A percentile compares a stretch with the other conserved stretches of the same genome.
Evolutionary conservation across 2,329 filamentous ascomycete species (phyloP).

Genomic region (Lachnellula willkommii): DNA sequence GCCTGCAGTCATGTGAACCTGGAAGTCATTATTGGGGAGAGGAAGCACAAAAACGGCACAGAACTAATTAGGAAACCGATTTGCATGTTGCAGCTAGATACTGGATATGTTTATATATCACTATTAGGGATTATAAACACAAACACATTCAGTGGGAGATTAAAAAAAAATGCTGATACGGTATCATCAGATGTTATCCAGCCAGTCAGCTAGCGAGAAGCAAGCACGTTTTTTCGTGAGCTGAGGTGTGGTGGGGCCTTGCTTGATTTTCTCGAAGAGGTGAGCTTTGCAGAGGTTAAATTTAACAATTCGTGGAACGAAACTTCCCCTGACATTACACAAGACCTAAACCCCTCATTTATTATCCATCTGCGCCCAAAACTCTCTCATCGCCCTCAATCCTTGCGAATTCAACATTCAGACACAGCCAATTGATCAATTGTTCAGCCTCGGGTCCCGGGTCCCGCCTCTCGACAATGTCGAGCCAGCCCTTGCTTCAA

Average conservation of each 20-base stretch:
- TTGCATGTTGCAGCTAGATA: too few species aligned
- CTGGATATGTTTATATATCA: too few species aligned
- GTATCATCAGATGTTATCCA: too few species aligned
- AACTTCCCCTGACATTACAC: background rate
- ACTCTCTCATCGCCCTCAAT: background rate
- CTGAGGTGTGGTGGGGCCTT: background rate
- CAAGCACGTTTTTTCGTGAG: background rate
- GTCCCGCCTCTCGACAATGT: slow-evolving; percentile 55
- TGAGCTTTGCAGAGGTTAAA: background rate
- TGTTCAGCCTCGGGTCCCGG: background rate
- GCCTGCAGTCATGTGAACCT: too few species aligned
- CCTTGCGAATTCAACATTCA: background rate
- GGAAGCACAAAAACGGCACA: background rate
- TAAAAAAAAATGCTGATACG: too few species aligned
- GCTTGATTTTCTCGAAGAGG: background rate
- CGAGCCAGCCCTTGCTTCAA: slow-evolving; percentile 91
- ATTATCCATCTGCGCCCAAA: background rate
- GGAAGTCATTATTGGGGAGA: too few species aligned
- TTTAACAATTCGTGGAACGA: background rate
- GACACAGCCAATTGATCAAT: slow-evolving; percentile 8
- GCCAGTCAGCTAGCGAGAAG: too few species aligned
- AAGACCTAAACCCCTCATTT: background rate
- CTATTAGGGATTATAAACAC: too few species aligned
- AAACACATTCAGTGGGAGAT: too few species aligned
- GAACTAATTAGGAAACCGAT: background rate